A percentile compares a stretch with the other conserved stretches of the same genome.
Conservation (phyloP, 352 stramenopile species). For the Peronosclerospora sorghi region DNA sequence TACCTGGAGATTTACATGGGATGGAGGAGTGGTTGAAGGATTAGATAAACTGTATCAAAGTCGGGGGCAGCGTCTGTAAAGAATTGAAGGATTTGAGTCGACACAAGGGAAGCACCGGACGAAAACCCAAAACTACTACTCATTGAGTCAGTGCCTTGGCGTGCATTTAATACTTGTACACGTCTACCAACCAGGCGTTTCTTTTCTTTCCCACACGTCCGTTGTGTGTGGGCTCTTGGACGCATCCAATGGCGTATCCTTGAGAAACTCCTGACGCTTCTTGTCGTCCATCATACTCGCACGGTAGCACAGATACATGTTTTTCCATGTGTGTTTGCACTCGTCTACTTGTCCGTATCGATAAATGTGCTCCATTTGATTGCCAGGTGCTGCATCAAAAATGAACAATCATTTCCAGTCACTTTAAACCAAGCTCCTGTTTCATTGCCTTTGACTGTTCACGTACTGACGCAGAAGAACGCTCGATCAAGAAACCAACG, state of each 20-base stretch:
- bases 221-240: constrained; percentile 38
- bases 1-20: constrained; percentile 59
- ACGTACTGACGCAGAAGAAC: constrained; percentile 82
- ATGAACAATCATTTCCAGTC: not conserved
- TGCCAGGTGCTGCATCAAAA: constrained; percentile 36
- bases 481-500: constrained; percentile 70
- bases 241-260: constrained; percentile 52
- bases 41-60: constrained; percentile 23
- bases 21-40: constrained; percentile 78
- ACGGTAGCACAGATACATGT: constrained; percentile 75
- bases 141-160: constrained; percentile 8
- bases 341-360: constrained; percentile 54
- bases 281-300: constrained; percentile 70
- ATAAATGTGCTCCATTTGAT: constrained; percentile 80
- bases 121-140: constrained; percentile 7
- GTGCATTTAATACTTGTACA: not conserved
- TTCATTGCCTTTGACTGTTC: not conserved
- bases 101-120: constrained; percentile 8
- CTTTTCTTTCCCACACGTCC: constrained; percentile 56
- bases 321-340: constrained; percentile 72
- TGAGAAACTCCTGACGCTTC: constrained; percentile 60
- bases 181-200: constrained; percentile 55
- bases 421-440: too few relatives aligned
- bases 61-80: constrained; percentile 7
- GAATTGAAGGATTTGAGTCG: constrained; percentile 2